Evolutionary conservation across 1,139 yeast genomes (phyloP), one percentile per base, ranked within the genome.

Genomic region (Scheffersomyces lignicola): DNA sequence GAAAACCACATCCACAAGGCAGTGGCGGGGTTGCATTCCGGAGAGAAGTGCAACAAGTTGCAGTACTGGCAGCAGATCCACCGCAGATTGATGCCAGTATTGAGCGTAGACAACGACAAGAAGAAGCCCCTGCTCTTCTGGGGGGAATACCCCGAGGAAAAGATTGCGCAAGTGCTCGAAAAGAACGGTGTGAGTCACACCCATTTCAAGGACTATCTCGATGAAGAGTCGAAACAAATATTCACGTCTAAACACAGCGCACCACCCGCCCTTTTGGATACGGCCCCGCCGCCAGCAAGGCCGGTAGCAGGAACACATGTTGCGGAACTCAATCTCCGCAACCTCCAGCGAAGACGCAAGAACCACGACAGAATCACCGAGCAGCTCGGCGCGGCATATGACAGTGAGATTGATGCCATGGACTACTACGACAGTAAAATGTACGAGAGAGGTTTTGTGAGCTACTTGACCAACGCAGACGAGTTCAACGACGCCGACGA

Each of bases 371-470:
- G 10, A 9, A 23, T 23, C 5, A 7, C 10, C 7, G 28, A 24
- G 14, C 15, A 24, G 7, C 16, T 24, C 8, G 16, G 10, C 18
- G 5, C 5, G 5, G 20, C 16, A 26, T 26, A 26, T 26, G 29
- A 26, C 4, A 31, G 40, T 15, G 30, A 33, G 5, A 34, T 52
- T n/a, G 53, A 55, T 11, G 32, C 27, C 18, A 25, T 29, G 3
- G 58, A 54, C 33, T 20, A 17, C 7, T 31, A 30, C 15, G 48
- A 48, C 9, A 52, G 55, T 18, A 34, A 38, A 16, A 38, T 42
- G 31, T 39, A 55, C 33, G 58, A 55, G 26, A 38, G 52, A 16
- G 55, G 52, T 6, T 36, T 54, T 22, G 38, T 39, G 29, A 28
- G 33, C 33, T 49, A 9, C 25, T 26, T 38, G 41, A 38, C 36